These are phyloP conservation scores for Stylonectria norvegica DNA, from an alignment of 2,329 filamentous ascomycete genomes.

Conservation along the genomic window DNA sequence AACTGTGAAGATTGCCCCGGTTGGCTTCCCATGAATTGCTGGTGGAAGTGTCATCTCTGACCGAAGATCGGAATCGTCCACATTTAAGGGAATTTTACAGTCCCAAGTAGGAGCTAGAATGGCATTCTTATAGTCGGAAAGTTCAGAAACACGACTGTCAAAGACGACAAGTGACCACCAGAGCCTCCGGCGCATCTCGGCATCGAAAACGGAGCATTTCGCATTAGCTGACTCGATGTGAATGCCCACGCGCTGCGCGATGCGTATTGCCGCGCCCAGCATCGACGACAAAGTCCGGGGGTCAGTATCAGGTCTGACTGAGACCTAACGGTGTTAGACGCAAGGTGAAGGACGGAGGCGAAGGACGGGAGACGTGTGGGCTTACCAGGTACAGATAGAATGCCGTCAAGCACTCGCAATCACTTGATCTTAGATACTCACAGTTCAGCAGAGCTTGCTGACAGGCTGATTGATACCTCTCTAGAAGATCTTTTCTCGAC, in stretches of 20 bases:
- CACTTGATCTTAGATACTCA: slow-evolving; percentile 46
- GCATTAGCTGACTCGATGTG: slow-evolving; percentile 42
- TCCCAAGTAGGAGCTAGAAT: slow-evolving; percentile 38
- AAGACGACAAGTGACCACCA: slow-evolving; percentile 61
- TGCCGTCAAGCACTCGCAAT: slow-evolving; percentile 54
- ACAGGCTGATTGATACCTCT: slow-evolving; percentile 45
- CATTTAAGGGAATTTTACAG: slow-evolving; percentile 41
- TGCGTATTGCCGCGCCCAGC: slow-evolving; percentile 52
- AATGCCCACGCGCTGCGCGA: slow-evolving; percentile 55
- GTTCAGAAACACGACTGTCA: slow-evolving; percentile 54
- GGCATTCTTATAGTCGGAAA: slow-evolving; percentile 37
- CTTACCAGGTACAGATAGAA: slow-evolving; percentile 55
- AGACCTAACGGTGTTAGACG: slow-evolving; percentile 40
- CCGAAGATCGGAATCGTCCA: slow-evolving; percentile 45
- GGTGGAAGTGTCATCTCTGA: slow-evolving; percentile 38
- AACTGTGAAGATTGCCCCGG: slow-evolving; percentile 42
- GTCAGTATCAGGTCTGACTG: slow-evolving; percentile 39
- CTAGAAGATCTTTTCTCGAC: slow-evolving; percentile 39
- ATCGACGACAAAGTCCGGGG: slow-evolving; percentile 51
- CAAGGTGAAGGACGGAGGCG: too few relatives aligned
- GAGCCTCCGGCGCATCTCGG: slow-evolving; percentile 57
- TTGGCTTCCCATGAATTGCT: slow-evolving; percentile 25
- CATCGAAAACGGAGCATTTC: slow-evolving; percentile 41
- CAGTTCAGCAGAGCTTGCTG: slow-evolving; percentile 53
- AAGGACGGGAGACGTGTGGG: too few relatives aligned